Conservation (phyloP, 108 stramenopile genomes). For the Tribonema minus region DNA sequence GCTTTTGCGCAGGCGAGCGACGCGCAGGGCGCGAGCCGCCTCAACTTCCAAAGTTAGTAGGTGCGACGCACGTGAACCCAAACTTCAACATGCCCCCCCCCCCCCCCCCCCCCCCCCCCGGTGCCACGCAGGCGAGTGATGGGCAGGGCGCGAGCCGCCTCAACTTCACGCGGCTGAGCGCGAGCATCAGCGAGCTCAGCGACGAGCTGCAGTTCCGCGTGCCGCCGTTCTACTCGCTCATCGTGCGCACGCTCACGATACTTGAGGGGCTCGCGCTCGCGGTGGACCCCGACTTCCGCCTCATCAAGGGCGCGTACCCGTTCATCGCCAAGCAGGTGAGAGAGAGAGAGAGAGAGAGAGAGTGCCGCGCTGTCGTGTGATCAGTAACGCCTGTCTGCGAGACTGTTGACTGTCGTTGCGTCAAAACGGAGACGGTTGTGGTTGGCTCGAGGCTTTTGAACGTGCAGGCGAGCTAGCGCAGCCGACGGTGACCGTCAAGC, state of each 20-base stretch:
- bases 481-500: too few relatives aligned
- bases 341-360: not conserved
- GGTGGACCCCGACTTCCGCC: slow-evolving; percentile 77
- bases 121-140: too few relatives aligned
- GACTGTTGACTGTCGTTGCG: not conserved
- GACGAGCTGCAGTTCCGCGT: slow-evolving; percentile 63
- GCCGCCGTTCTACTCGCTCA: slow-evolving; percentile 81
- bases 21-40: slow-evolving; percentile 76
- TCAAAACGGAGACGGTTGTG: too few relatives aligned
- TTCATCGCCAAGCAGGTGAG: slow-evolving; percentile 60
- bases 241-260: slow-evolving; percentile 81
- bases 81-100: too few relatives aligned
- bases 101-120: too few relatives aligned
- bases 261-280: slow-evolving; percentile 79
- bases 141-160: slow-evolving; percentile 80
- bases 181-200: slow-evolving; percentile 71
- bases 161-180: slow-evolving; percentile 72
- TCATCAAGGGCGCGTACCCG: slow-evolving; percentile 88
- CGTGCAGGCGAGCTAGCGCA: too few relatives aligned
- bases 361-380: not conserved
- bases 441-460: too few relatives aligned
- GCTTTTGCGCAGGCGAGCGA: slow-evolving; percentile 63
- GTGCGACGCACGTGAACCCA: too few relatives aligned
- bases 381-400: not conserved
- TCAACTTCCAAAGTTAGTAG: too few relatives aligned